Percentiles rank a stretch among this genome's conserved stretches.
Conservation (phyloP, 345 rosid species). For the Boechera divaricarpa region DNA sequence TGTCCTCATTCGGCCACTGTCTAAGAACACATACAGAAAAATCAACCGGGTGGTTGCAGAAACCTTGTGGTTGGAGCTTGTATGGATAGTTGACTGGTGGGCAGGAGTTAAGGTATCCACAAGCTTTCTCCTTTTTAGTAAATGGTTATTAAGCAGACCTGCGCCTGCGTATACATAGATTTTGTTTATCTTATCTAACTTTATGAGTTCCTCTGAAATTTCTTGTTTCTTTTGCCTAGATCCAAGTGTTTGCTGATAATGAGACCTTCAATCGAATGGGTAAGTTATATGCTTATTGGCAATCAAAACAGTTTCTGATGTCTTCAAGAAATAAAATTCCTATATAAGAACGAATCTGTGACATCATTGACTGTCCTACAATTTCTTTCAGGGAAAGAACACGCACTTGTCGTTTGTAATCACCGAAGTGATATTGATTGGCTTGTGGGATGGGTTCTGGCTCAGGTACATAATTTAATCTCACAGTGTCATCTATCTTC, state of each 20-base stretch:
- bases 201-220: slow-evolving; percentile 17
- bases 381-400: slow-evolving; percentile 76
- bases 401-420: slow-evolving; percentile 80
- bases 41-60: slow-evolving; percentile 78
- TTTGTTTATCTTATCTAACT: too few relatives aligned
- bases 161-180: background rate
- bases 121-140: slow-evolving; percentile 1
- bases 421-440: slow-evolving; percentile 95
- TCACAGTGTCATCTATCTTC: slow-evolving; percentile 19
- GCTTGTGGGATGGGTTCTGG: slow-evolving; percentile 96
- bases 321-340: background rate
- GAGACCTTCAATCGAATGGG: slow-evolving; percentile 82
- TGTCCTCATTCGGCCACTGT: slow-evolving; percentile 73
- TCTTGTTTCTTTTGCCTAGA: slow-evolving; percentile 53
- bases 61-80: slow-evolving; percentile 86
- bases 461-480: slow-evolving; percentile 65
- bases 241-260: slow-evolving; percentile 71
- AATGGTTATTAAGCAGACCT: background rate
- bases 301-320: background rate
- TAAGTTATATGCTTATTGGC: slow-evolving; percentile 42
- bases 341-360: background rate
- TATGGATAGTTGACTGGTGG: slow-evolving; percentile 99
- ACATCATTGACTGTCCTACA: slow-evolving; percentile 23
- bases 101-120: slow-evolving; percentile 77
- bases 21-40: slow-evolving; percentile 74